Base-by-base conservation (phyloP, 2,329 filamentous ascomycete genomes). In the Fusarium veterinarium region DNA sequence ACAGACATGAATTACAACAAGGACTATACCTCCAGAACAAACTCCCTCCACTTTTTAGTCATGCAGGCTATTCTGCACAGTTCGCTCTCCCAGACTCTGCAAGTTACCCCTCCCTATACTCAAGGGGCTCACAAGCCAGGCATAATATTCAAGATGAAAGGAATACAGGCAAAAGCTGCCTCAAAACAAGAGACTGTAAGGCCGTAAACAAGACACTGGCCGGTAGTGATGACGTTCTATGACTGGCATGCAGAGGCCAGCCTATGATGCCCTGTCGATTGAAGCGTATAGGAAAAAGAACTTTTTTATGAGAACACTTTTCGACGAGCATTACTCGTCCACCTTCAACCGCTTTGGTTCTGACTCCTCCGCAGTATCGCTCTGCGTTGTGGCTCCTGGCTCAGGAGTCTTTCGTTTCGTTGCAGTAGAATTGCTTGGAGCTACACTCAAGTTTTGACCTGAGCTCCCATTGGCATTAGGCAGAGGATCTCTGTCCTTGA, bases 371-470 rank as follows among this genome's bases (percentile, higher is more conserved):
- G 82, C 78, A 6, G 81, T 78, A 31, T 88, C 86, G 13, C 79
- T 79, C 4, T 82, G 78, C 5, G 82, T 81, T n/a, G 79, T 80
- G 16, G 78, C 80, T 55, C 81, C 83, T 40, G 83, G 81, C 13
- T 90, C 88, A 3, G 87, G 87, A 65, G 87, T 90, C 80, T 90
- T 90, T 67, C 88, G 82, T 79, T 90, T 90, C n/a, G 81, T 78
- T 1, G 81, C 67, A 17, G 58, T 69, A 10, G 75, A 69, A 37
- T 65, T 68, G 62, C 59, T 61, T 19, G 64, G 67, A 19, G 64
- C 75, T 31, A 78, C 71, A 46, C 64, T 76, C 67, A 77, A 56
- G 25, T 62, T 75, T 30, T 72, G 72, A 37, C 61, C 71, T 30
- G 65, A 60, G 14, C 35, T 31, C 17, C 71, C 71, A 35, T 60